Conservation (phyloP, 306 rosid genomes). For the Senna siamea region DNA sequence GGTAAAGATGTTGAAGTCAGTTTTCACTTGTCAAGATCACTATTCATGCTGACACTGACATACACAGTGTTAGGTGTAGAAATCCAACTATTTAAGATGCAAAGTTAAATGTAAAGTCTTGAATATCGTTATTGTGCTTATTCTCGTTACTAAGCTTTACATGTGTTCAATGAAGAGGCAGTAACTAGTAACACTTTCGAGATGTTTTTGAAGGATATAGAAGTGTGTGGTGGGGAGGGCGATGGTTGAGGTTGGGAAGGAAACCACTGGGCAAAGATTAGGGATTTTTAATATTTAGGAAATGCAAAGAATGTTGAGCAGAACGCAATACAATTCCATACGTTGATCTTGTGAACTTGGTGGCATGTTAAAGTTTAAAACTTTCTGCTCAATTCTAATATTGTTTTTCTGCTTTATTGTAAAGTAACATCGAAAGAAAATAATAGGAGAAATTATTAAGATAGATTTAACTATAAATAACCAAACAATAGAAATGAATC, state of each 20-base stretch:
- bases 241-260: background rate
- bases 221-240: background rate
- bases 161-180: background rate
- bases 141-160: background rate
- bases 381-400: slow-evolving; percentile 7
- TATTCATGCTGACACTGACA: background rate
- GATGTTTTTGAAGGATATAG: background rate
- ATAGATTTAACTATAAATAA: no score
- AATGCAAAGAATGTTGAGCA: background rate
- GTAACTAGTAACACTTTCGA: background rate
- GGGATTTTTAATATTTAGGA: background rate
- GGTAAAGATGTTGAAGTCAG: background rate
- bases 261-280: background rate
- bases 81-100: background rate
- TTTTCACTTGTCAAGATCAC: background rate
- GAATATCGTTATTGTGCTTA: background rate
- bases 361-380: slow-evolving; percentile 17
- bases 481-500: no score
- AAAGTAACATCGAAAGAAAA: slow-evolving; percentile 1
- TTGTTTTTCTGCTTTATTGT: slow-evolving; percentile 23
- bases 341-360: slow-evolving; percentile 25
- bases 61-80: background rate
- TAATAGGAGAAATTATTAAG: no score
- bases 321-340: slow-evolving; percentile 16
- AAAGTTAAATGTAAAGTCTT: background rate